These are phyloP conservation scores for Nymphaea thermarum DNA, from an alignment of 164 flowering plant genomes.

Conservation along the genomic window DNA sequence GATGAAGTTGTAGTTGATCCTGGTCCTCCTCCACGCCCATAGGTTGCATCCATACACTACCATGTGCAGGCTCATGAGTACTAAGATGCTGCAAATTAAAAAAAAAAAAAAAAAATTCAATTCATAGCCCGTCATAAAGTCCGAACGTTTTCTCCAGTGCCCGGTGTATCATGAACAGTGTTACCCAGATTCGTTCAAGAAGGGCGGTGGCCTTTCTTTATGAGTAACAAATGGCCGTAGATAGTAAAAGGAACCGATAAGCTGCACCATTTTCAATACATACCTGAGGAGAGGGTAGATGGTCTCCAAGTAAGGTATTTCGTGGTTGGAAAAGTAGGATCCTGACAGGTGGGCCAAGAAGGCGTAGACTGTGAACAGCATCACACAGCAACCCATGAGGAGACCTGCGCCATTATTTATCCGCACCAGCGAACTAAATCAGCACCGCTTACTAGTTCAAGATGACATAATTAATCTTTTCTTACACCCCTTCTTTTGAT, in stretches of 20 bases:
- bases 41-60: conserved; percentile 95
- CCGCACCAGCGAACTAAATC: too few relatives aligned
- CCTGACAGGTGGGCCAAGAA: conserved; percentile 76
- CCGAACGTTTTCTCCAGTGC: too few relatives aligned
- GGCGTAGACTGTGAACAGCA: conserved; percentile 70
- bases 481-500: too few relatives aligned
- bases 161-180: too few relatives aligned
- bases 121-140: not conserved
- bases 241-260: not conserved
- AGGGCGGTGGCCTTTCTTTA: too few relatives aligned
- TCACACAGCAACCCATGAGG: conserved; percentile 83
- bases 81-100: conserved; percentile 97
- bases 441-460: too few relatives aligned
- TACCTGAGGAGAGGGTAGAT: conserved; percentile 97
- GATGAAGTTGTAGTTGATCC: conserved; percentile 94
- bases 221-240: not conserved
- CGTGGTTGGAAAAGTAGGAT: conserved; percentile 31
- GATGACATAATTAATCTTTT: too few relatives aligned
- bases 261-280: not conserved
- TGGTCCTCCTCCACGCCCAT: conserved; percentile 76
- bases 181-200: too few relatives aligned
- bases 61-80: conserved; percentile 84
- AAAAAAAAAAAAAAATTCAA: too few relatives aligned
- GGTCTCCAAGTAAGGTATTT: conserved; percentile 54
- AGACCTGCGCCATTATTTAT: conserved; percentile 83